Percentiles rank a stretch among this genome's conserved stretches.
Conservation (phyloP, 1,284 basidiomycete species). For the Sporisorium iseilematis-ciliati region DNA sequence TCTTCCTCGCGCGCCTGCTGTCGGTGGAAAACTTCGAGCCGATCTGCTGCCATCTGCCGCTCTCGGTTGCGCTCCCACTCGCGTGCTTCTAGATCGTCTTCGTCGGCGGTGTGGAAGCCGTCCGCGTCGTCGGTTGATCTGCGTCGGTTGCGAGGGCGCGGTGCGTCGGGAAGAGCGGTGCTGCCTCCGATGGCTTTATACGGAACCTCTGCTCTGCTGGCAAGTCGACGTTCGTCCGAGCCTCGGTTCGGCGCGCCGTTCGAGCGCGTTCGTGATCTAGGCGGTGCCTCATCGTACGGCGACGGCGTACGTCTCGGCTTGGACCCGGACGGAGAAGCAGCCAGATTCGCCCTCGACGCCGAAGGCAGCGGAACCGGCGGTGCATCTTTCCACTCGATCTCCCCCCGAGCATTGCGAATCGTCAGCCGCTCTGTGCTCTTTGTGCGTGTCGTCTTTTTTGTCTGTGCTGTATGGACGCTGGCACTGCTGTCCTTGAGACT, state of each 20-base stretch:
- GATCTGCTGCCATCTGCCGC: slow-evolving; percentile 40
- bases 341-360: slow-evolving; percentile 1
- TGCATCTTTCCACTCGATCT: slow-evolving; percentile 51
- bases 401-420: slow-evolving; percentile 49
- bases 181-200: slow-evolving; percentile 20
- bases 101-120: slow-evolving; percentile 47
- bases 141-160: slow-evolving; percentile 21
- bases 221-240: slow-evolving; percentile 22
- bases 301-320: slow-evolving; percentile 20
- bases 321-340: background rate
- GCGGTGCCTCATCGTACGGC: slow-evolving; percentile 14
- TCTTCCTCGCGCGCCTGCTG: slow-evolving; percentile 39
- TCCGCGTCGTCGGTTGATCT: slow-evolving; percentile 38
- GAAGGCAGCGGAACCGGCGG: slow-evolving; percentile 23
- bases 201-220: slow-evolving; percentile 4
- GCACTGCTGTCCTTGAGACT: slow-evolving; percentile 40
- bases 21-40: slow-evolving; percentile 28
- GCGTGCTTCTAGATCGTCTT: slow-evolving; percentile 40
- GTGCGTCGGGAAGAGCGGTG: background rate
- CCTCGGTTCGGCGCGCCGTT: slow-evolving; percentile 7
- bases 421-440: slow-evolving; percentile 34
- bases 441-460: slow-evolving; percentile 16
- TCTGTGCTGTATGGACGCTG: slow-evolving; percentile 31
- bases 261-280: slow-evolving; percentile 21
- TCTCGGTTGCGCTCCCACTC: slow-evolving; percentile 48